phyloP scores from a whole-genome alignment of 140 eudicot species.

The Stevia rebaudiana region DNA sequence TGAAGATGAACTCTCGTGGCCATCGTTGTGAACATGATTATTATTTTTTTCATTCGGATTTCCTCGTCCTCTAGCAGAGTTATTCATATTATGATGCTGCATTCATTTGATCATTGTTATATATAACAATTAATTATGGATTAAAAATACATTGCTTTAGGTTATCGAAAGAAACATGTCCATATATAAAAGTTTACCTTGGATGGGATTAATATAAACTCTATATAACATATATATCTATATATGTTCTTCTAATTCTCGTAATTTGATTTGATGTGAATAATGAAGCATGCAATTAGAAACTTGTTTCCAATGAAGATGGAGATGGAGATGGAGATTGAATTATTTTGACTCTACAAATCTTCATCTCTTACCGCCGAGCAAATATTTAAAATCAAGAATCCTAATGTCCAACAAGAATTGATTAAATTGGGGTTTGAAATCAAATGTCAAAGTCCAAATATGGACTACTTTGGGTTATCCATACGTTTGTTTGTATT shows the following conservation, averaged over 20 bases:
- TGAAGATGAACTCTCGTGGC: slow-evolving; percentile 32
- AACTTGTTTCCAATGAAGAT: background rate
- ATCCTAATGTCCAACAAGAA: slow-evolving; percentile 6
- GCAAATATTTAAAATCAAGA: slow-evolving; percentile 23
- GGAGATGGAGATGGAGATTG: slow-evolving; percentile 8
- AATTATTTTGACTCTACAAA: slow-evolving; percentile 14
- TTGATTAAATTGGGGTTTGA: slow-evolving; percentile 15
- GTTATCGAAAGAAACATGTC: too few relatives aligned
- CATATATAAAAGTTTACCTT: slow-evolving; percentile 7
- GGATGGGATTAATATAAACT: slow-evolving; percentile 8
- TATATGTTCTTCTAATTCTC: background rate
- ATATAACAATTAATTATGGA: background rate
- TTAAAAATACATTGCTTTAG: background rate
- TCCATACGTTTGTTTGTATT: slow-evolving; percentile 24
- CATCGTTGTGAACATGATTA: slow-evolving; percentile 19
- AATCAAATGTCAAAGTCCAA: slow-evolving; percentile 14
- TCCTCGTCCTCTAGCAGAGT: slow-evolving; percentile 26
- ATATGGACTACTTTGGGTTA: slow-evolving; percentile 18
- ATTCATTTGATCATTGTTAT: background rate
- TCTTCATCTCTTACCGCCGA: slow-evolving; percentile 20
- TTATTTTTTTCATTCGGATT: slow-evolving; percentile 7
- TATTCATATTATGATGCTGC: slow-evolving; percentile 23
- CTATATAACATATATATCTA: too few relatives aligned
- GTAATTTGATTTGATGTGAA: background rate
- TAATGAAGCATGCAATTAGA: background rate